A percentile compares a stretch with the other conserved stretches of the same genome.
Evolutionary conservation across 2,329 filamentous ascomycete species (phyloP).

Genomic region (Botrytis fragariae): DNA sequence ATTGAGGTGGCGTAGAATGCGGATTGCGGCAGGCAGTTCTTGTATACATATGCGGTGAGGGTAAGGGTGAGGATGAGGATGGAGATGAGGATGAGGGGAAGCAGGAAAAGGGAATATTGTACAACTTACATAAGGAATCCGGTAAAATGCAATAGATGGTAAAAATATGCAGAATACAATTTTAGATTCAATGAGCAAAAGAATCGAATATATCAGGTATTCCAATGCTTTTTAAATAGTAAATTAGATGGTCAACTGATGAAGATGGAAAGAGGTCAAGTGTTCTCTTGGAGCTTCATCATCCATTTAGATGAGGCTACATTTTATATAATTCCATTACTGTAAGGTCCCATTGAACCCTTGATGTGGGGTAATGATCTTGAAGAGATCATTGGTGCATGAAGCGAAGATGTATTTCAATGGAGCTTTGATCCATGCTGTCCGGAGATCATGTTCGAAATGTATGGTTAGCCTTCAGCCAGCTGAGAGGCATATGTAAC

Average conservation of each 20-base stretch:
- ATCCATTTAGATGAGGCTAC: conserved; percentile 10
- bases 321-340: conserved; percentile 7
- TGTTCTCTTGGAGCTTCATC: conserved; percentile 14
- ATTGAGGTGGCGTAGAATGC: not conserved
- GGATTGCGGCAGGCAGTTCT: conserved; percentile 17
- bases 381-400: not conserved
- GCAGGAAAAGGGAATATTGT: not conserved
- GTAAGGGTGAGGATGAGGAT: not conserved
- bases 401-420: not conserved
- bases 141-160: not conserved
- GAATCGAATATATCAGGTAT: not conserved
- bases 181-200: not conserved
- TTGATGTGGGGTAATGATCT: conserved; percentile 5
- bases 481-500: not conserved
- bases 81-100: not conserved
- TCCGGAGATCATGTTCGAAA: not conserved
- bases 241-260: not conserved
- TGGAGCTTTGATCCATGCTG: conserved; percentile 10
- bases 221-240: not conserved
- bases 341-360: conserved; percentile 11
- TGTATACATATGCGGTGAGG: conserved; percentile 2
- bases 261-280: conserved; percentile 14
- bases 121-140: conserved; percentile 12
- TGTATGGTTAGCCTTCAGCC: not conserved
- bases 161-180: not conserved